Evolutionary conservation across 371 early-diverging fungal genomes (phyloP).

Genomic region (Blyttiomyces sp.): DNA sequence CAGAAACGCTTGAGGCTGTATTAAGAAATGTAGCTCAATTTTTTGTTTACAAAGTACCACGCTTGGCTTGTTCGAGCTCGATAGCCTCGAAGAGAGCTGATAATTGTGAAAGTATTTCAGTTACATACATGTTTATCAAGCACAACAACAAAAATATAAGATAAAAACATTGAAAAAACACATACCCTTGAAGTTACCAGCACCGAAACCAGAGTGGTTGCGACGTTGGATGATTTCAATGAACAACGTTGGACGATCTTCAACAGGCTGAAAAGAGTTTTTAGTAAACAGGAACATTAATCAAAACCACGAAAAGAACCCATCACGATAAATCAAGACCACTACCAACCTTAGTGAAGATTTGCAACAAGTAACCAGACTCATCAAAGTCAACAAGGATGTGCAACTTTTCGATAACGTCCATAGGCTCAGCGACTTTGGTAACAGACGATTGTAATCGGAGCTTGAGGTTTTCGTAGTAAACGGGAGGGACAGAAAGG

Average conservation of each 20-base stretch:
- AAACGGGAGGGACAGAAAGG: slow-evolving; percentile 72
- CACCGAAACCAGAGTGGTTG: slow-evolving; percentile 91
- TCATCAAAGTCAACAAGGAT: slow-evolving; percentile 96
- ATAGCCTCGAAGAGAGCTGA: slow-evolving; percentile 85
- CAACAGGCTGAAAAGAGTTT: slow-evolving; percentile 85
- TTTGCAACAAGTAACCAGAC: slow-evolving; percentile 92
- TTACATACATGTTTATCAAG: background rate
- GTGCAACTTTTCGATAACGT: slow-evolving; percentile 73
- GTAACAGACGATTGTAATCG: slow-evolving; percentile 63
- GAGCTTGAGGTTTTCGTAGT: slow-evolving; percentile 81
- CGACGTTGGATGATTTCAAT: slow-evolving; percentile 94
- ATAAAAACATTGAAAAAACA: too few relatives aligned
- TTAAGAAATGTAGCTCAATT: too few relatives aligned
- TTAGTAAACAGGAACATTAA: slow-evolving; percentile 56
- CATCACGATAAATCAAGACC: too few relatives aligned
- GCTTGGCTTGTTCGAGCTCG: slow-evolving; percentile 87
- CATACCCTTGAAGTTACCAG: slow-evolving; percentile 98
- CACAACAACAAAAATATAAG: background rate
- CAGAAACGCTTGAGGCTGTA: too few relatives aligned
- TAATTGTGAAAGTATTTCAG: too few relatives aligned
- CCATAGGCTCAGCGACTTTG: slow-evolving; percentile 79
- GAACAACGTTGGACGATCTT: slow-evolving; percentile 95
- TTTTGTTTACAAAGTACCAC: too few relatives aligned
- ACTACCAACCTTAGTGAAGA: slow-evolving; percentile 70
- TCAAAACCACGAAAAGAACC: slow-evolving; percentile 53